These are phyloP conservation scores for Pseudodiploospora longispora DNA, from an alignment of 2,329 filamentous ascomycete species.

Conservation along the genomic window DNA sequence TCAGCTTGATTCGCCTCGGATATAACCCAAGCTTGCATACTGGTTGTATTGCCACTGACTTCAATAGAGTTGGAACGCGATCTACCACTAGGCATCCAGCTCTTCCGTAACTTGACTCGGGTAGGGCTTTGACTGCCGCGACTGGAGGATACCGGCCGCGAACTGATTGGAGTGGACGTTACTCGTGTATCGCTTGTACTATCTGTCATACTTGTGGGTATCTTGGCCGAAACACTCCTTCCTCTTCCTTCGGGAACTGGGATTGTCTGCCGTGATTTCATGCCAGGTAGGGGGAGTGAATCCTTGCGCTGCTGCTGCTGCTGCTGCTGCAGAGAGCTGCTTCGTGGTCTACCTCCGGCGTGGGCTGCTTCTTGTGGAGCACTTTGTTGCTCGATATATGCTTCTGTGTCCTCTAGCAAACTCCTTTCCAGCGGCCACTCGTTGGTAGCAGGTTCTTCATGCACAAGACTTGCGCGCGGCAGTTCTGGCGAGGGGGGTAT, in stretches of 20 bases:
- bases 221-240: conserved; percentile 42
- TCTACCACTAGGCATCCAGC: conserved; percentile 45
- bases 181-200: conserved; percentile 22
- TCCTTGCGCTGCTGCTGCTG: conserved; percentile 15
- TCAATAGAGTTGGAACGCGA: conserved; percentile 43
- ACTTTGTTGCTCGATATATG: too few species aligned
- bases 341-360: conserved; percentile 18
- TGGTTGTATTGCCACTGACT: conserved; percentile 11
- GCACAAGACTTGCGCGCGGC: conserved; percentile 15
- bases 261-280: conserved; percentile 20
- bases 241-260: conserved; percentile 30
- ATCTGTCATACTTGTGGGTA: conserved; percentile 21
- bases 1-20: conserved; percentile 43
- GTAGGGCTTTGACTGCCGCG: conserved; percentile 36
- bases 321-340: conserved; percentile 24
- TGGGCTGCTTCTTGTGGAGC: conserved; percentile 23
- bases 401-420: not conserved
- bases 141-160: conserved; percentile 16
- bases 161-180: conserved; percentile 23
- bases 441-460: conserved; percentile 12
- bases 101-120: conserved; percentile 39
- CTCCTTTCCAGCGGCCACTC: not conserved
- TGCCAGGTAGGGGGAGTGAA: conserved; percentile 11
- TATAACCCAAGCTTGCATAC: conserved; percentile 45
- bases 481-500: conserved; percentile 22